Evolutionary conservation across 2,329 filamentous ascomycete genomes (phyloP).

Genomic region (Diplodia intermedia): DNA sequence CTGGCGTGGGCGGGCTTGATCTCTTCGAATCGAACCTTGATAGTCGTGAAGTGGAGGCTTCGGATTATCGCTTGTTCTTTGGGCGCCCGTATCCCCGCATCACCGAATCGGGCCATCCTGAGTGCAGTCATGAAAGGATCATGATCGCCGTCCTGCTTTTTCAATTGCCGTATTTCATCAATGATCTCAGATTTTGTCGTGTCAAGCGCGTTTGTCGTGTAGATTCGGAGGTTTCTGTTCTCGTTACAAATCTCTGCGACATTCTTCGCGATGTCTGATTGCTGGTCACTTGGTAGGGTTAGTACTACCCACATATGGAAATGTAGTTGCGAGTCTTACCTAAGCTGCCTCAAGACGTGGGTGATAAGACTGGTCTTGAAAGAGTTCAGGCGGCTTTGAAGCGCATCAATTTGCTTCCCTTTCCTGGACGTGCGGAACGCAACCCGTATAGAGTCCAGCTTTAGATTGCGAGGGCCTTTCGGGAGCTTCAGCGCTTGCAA

Average conservation of each 20-base stretch:
- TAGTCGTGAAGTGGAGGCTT: background rate
- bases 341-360: background rate
- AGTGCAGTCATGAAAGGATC: background rate
- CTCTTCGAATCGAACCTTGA: background rate
- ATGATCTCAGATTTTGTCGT: background rate
- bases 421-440: background rate
- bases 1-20: background rate
- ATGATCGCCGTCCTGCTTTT: no score
- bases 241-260: background rate
- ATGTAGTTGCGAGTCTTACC: background rate
- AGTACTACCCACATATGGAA: background rate
- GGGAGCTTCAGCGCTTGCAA: background rate
- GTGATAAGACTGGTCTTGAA: background rate
- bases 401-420: background rate
- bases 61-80: background rate
- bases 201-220: background rate
- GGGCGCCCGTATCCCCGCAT: background rate
- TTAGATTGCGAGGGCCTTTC: background rate
- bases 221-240: background rate
- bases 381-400: background rate
- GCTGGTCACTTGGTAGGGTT: background rate
- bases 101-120: background rate
- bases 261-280: background rate
- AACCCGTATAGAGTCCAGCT: background rate
- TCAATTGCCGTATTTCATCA: background rate